phyloP scores from a whole-genome alignment of 768 basidiomycete genomes.

The Lactifluus volemus region DNA sequence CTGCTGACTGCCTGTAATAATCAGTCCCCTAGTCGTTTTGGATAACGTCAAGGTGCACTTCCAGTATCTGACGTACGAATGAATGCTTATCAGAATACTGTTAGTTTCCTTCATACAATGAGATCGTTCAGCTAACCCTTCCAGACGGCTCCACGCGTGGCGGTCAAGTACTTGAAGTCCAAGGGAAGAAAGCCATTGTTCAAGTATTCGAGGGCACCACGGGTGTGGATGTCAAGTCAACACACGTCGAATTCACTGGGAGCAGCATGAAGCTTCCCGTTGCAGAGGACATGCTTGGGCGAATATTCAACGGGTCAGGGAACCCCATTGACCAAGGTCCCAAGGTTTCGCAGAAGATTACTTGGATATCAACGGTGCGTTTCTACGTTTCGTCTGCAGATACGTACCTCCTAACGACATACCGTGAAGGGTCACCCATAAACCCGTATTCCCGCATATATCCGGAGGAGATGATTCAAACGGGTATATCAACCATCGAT shows the following conservation, averaged over 20 bases:
- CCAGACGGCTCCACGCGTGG: constrained; percentile 94
- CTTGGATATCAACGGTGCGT: constrained; percentile 93
- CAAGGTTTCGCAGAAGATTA: constrained; percentile 99
- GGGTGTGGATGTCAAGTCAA: constrained; percentile 94
- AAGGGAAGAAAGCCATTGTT: constrained; percentile 98
- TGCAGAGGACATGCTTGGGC: constrained; percentile 97
- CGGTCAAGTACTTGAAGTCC: constrained; percentile 96
- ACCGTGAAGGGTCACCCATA: constrained; percentile 78
- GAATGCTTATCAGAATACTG: constrained; percentile 8
- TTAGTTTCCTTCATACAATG: constrained; percentile 96
- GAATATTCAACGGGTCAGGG: constrained; percentile 98
- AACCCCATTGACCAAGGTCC: constrained; percentile 98
- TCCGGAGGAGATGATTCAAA: constrained; percentile 99
- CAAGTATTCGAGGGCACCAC: constrained; percentile 99
- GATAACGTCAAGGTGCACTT: constrained; percentile 89
- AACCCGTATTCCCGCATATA: constrained; percentile 98
- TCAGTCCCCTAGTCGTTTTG: constrained; percentile 87
- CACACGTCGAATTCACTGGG: constrained; percentile 96
- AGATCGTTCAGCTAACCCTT: constrained; percentile 91
- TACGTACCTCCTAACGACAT: not conserved
- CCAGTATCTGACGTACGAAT: not conserved
- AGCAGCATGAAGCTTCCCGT: constrained; percentile 99
- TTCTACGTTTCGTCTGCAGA: constrained; percentile 4
- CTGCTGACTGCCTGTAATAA: constrained; percentile 8
- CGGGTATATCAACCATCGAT: constrained; percentile 98